Evolutionary conservation across 257 asterid species (phyloP).

Genomic region (Rauvolfia tetraphylla): DNA sequence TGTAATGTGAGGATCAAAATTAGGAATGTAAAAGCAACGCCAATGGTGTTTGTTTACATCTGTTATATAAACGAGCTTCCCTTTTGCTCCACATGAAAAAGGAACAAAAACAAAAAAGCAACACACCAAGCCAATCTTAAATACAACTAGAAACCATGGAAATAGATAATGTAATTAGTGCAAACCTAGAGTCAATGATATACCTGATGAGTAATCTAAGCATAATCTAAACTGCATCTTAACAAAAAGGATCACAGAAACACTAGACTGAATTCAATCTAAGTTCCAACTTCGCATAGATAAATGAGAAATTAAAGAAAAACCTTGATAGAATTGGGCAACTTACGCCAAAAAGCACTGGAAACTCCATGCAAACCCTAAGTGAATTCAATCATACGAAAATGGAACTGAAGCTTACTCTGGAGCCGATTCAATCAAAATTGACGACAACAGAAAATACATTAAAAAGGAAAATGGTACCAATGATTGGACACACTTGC

Average conservation of each 20-base stretch:
- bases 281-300: not conserved
- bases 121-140: not conserved
- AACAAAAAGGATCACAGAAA: not conserved
- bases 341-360: not conserved
- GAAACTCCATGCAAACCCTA: constrained; percentile 8
- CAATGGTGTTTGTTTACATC: too few relatives aligned
- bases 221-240: not conserved
- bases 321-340: not conserved
- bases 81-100: too few relatives aligned
- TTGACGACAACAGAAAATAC: not conserved
- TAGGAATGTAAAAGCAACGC: not conserved
- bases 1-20: not conserved
- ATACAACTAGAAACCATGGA: not conserved
- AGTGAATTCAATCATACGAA: not conserved
- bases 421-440: constrained; percentile 4
- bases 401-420: not conserved
- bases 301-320: not conserved
- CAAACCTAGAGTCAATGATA: not conserved
- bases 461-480: not conserved
- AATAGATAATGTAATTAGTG: not conserved
- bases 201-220: not conserved
- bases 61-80: too few relatives aligned
- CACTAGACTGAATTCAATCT: not conserved
- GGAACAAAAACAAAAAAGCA: too few relatives aligned
- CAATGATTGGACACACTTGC: not conserved